phyloP scores from a whole-genome alignment of 1,139 yeast species.

The Geotrichum histeridarum region DNA sequence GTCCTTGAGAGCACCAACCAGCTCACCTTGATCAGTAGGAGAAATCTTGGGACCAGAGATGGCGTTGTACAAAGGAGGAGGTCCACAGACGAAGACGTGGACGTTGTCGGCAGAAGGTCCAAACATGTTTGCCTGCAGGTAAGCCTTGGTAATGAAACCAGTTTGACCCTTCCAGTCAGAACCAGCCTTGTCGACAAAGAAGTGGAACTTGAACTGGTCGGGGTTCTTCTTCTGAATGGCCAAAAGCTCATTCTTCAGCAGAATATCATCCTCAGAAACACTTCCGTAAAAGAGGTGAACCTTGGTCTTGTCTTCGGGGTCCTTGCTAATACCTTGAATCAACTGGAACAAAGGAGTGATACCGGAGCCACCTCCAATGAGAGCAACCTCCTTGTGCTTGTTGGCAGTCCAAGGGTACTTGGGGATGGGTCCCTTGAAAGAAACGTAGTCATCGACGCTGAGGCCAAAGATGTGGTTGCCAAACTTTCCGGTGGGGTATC shows the following conservation, averaged over 20 bases:
- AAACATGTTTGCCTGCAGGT: conserved; percentile 48
- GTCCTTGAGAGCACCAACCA: conserved; percentile 79
- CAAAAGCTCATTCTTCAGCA: conserved; percentile 73
- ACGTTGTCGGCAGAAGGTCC: conserved; percentile 57
- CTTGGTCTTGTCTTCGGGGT: conserved; percentile 82
- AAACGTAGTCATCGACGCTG: conserved; percentile 72
- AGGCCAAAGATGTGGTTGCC: conserved; percentile 67
- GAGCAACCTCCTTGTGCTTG: conserved; percentile 69
- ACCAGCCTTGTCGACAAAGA: conserved; percentile 70
- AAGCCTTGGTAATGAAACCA: conserved; percentile 73
- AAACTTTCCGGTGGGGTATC: conserved; percentile 80
- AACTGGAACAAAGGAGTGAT: conserved; percentile 92
- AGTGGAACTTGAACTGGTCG: conserved; percentile 68
- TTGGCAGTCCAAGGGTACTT: conserved; percentile 93
- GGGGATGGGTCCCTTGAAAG: conserved; percentile 90
- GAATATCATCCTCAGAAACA: conserved; percentile 67
- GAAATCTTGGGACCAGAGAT: conserved; percentile 81
- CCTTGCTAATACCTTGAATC: conserved; percentile 44
- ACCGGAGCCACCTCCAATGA: conserved; percentile 96
- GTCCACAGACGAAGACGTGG: conserved; percentile 85
- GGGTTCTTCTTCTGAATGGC: conserved; percentile 58
- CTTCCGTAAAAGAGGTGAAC: conserved; percentile 76
- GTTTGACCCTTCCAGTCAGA: conserved; percentile 48
- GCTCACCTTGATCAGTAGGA: conserved; percentile 92
- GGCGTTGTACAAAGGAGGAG: conserved; percentile 78